These are phyloP conservation scores for Diaporthe citriasiana DNA, from an alignment of 2,329 filamentous ascomycete species.

Conservation along the genomic window DNA sequence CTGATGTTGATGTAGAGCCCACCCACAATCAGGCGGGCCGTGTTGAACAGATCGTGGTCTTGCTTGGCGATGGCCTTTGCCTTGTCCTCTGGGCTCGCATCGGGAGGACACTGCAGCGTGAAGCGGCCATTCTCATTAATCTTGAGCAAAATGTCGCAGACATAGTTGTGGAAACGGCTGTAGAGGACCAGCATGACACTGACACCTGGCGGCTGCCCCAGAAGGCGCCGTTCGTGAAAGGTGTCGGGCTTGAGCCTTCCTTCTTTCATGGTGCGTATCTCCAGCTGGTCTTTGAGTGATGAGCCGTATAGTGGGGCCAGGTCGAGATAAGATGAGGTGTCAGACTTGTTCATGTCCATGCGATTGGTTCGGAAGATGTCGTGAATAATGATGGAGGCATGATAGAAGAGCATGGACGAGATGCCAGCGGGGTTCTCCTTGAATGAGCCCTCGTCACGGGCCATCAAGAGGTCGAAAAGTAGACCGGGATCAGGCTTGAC, in stretches of 20 bases:
- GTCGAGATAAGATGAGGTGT: conserved; percentile 82
- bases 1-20: conserved; percentile 71
- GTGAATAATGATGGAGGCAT: conserved; percentile 76
- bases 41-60: conserved; percentile 68
- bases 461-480: conserved; percentile 78
- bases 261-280: conserved; percentile 54
- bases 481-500: conserved; percentile 71
- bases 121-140: conserved; percentile 79
- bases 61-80: conserved; percentile 51
- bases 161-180: conserved; percentile 78
- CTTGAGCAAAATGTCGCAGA: conserved; percentile 63
- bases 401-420: conserved; percentile 36
- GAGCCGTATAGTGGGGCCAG: conserved; percentile 81
- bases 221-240: conserved; percentile 75
- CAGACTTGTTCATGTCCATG: conserved; percentile 72
- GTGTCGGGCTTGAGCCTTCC: conserved; percentile 78
- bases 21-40: conserved; percentile 65
- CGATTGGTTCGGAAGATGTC: conserved; percentile 75
- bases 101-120: conserved; percentile 50
- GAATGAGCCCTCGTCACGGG: conserved; percentile 54
- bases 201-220: conserved; percentile 78
- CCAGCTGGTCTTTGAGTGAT: conserved; percentile 73
- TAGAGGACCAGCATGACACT: conserved; percentile 78
- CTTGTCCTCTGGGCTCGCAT: conserved; percentile 38
- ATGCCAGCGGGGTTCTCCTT: conserved; percentile 29